phyloP scores from a whole-genome alignment of 202 grass and related monocot species.

The Zoysia matrella region DNA sequence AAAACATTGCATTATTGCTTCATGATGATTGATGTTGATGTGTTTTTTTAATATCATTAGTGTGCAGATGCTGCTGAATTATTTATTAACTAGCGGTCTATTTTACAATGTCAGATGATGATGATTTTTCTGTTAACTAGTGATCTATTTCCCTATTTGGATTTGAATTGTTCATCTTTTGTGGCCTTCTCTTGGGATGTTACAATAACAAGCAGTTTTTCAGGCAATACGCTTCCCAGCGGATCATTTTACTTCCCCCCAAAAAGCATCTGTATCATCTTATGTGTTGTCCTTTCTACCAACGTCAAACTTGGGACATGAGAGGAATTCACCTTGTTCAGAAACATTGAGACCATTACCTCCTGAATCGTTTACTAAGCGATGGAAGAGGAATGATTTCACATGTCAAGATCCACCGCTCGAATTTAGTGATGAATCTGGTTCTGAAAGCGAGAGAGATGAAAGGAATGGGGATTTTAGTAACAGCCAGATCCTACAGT shows the following conservation, averaged over 20 bases:
- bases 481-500: constrained; percentile 32
- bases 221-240: constrained; percentile 51
- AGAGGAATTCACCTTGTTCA: constrained; percentile 25
- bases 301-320: constrained; percentile 41
- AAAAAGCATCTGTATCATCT: constrained; percentile 59
- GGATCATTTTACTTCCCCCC: constrained; percentile 52
- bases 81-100: neutral
- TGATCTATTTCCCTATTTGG: no score
- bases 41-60: no score
- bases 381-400: constrained; percentile 50
- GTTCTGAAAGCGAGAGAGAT: constrained; percentile 60
- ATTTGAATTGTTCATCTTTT: neutral
- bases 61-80: constrained; percentile 12
- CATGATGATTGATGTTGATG: no score
- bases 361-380: constrained; percentile 53
- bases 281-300: constrained; percentile 59
- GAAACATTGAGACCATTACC: constrained; percentile 45
- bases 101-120: no score
- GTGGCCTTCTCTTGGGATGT: neutral
- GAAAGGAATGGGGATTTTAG: constrained; percentile 44
- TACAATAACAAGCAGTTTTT: constrained; percentile 33
- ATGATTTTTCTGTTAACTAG: no score
- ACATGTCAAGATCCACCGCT: constrained; percentile 48
- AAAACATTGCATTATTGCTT: neutral
- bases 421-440: constrained; percentile 56